Conservation (phyloP, 805 yeast species). For the Candida michaelii region DNA sequence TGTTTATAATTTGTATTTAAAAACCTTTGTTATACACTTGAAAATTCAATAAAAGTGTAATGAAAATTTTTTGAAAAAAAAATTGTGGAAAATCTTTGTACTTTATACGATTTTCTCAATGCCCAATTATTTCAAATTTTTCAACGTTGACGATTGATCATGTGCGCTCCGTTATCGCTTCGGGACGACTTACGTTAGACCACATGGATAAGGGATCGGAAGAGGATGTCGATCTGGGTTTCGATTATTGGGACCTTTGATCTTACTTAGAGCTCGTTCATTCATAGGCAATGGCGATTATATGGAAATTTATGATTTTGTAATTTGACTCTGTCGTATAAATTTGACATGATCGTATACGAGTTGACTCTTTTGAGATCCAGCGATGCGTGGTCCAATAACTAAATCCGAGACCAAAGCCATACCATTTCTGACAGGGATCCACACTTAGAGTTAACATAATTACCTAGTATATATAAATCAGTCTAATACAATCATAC, state of each 20-base stretch:
- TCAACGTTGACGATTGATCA: constrained; percentile 8
- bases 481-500: constrained; percentile 2
- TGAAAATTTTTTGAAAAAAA: constrained; percentile 2
- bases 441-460: too few species aligned
- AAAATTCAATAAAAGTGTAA: background rate
- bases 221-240: too few species aligned
- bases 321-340: background rate
- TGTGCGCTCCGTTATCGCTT: constrained; percentile 6
- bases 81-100: constrained; percentile 1
- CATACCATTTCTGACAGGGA: too few species aligned
- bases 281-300: too few species aligned
- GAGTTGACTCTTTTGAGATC: background rate
- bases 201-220: too few species aligned
- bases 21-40: background rate
- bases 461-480: constrained; percentile 1
- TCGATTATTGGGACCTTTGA: too few species aligned
- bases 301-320: background rate
- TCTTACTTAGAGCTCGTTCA: too few species aligned
- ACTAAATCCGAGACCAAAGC: too few species aligned
- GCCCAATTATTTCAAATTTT: constrained; percentile 10
- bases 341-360: background rate
- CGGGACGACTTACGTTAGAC: background rate
- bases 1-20: constrained; percentile 18
- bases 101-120: constrained; percentile 5
- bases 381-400: background rate